Conservation (phyloP, 345 rosid genomes). For the Noccaea bulbosa region DNA sequence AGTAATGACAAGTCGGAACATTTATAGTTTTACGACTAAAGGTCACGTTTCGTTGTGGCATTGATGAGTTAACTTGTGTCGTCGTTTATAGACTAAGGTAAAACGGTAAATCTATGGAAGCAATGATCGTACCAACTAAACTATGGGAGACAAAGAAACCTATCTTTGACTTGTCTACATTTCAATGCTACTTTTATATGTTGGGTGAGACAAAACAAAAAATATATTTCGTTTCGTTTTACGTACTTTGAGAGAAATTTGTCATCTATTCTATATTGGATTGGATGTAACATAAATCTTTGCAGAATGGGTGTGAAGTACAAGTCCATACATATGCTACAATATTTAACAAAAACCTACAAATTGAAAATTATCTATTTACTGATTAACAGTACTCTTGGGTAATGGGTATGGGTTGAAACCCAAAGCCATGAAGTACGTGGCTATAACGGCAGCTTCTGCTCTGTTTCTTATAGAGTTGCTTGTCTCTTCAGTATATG, state of each 20-base stretch:
- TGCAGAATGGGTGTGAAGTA: slow-evolving; percentile 7
- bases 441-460: no score
- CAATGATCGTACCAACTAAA: slow-evolving; percentile 22
- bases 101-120: slow-evolving; percentile 10
- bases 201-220: background rate
- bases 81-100: slow-evolving; percentile 13
- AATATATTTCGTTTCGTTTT: background rate
- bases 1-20: slow-evolving; percentile 31
- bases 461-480: no score
- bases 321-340: slow-evolving; percentile 5
- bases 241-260: slow-evolving; percentile 7
- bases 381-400: no score
- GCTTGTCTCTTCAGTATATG: no score
- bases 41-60: slow-evolving; percentile 25
- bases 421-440: no score
- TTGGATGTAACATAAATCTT: slow-evolving; percentile 27
- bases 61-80: background rate
- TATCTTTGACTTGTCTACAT: slow-evolving; percentile 23
- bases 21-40: slow-evolving; percentile 1
- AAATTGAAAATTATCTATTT: no score
- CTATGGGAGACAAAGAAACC: slow-evolving; percentile 21
- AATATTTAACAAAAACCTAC: background rate
- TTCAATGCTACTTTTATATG: background rate
- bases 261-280: slow-evolving; percentile 16
- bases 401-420: no score